Conservation (phyloP, 2,329 filamentous ascomycete species). For the Alternaria ethzedia region DNA sequence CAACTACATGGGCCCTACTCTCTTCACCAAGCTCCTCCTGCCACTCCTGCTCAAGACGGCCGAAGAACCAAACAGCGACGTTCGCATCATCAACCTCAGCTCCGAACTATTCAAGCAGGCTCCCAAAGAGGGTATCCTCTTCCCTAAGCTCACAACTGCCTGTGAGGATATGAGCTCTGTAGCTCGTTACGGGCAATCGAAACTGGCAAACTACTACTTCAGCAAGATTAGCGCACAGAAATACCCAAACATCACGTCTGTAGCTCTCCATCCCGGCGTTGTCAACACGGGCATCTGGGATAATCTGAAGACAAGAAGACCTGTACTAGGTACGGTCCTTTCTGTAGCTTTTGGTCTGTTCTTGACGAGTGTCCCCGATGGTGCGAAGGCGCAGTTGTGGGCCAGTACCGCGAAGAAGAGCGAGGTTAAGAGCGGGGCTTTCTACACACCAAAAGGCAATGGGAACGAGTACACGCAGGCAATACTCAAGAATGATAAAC, state of each 20-base stretch:
- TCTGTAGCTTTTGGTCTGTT: background rate
- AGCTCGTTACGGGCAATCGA: constrained; percentile 51
- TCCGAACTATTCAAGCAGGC: constrained; percentile 30
- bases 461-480: background rate
- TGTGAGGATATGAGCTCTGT: background rate
- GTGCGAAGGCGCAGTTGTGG: constrained; percentile 47
- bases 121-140: constrained; percentile 39
- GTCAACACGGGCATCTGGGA: constrained; percentile 43
- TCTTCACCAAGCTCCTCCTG: constrained; percentile 51
- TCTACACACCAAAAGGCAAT: constrained; percentile 49
- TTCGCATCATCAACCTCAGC: constrained; percentile 50
- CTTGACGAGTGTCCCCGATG: constrained; percentile 15
- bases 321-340: background rate
- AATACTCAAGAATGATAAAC: constrained; percentile 11
- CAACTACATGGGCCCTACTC: constrained; percentile 55
- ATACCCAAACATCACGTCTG: constrained; percentile 50
- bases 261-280: constrained; percentile 54
- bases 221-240: constrained; percentile 46
- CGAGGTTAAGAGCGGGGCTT: constrained; percentile 44
- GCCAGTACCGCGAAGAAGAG: constrained; percentile 50
- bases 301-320: background rate
- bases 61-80: constrained; percentile 37
- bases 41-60: constrained; percentile 43
- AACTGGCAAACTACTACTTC: constrained; percentile 57
- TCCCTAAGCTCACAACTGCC: constrained; percentile 37